Evolutionary conservation across 805 yeast species (phyloP).

Genomic region (Schizosaccharomyces pombe): DNA sequence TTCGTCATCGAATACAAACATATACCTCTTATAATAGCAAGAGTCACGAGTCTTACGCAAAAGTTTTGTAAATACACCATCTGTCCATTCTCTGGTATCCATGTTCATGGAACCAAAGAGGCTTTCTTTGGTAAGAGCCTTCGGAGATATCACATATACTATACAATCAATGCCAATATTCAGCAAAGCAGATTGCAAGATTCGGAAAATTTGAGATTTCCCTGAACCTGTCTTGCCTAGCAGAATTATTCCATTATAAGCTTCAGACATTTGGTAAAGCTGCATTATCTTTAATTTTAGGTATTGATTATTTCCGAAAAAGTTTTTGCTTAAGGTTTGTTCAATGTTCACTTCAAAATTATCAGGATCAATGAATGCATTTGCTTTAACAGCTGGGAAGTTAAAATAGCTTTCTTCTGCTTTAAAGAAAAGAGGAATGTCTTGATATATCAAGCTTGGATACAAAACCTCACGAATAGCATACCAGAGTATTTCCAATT

Average conservation of each 20-base stretch:
- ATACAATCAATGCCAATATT: conserved; percentile 19
- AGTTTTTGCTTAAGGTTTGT: too few species aligned
- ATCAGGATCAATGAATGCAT: too few species aligned
- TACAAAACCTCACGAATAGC: too few species aligned
- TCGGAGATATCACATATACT: conserved; percentile 40
- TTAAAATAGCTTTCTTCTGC: too few species aligned
- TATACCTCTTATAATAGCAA: conserved; percentile 35
- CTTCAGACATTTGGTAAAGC: conserved; percentile 31
- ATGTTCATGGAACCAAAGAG: conserved; percentile 51
- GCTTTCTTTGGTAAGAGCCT: conserved; percentile 39
- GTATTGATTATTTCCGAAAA: too few species aligned
- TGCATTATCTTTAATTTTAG: conserved; percentile 29
- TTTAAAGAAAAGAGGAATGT: too few species aligned
- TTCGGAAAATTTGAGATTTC: conserved; percentile 32
- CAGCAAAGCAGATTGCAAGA: conserved; percentile 24
- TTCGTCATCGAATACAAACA: conserved; percentile 82
- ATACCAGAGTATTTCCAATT: too few species aligned
- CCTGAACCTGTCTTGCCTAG: conserved; percentile 63
- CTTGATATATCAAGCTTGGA: too few species aligned
- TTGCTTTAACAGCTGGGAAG: too few species aligned
- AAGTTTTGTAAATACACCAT: conserved; percentile 55
- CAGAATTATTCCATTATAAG: conserved; percentile 59
- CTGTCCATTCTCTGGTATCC: conserved; percentile 76
- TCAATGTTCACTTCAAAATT: too few species aligned
- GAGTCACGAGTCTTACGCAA: conserved; percentile 34